Evolutionary conservation across 257 asterid genomes (phyloP).

Genomic region (Plantago major): DNA sequence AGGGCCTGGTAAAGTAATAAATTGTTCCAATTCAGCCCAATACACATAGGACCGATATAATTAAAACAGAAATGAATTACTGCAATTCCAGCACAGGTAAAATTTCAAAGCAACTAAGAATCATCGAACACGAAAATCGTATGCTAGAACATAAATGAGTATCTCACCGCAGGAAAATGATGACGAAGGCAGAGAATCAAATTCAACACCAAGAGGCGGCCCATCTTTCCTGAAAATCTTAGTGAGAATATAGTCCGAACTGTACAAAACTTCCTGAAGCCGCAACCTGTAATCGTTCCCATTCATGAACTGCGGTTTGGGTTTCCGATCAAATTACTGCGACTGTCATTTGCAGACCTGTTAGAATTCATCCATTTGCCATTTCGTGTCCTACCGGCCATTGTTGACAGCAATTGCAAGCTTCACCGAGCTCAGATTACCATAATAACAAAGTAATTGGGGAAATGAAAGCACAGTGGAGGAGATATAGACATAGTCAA

Average conservation of each 20-base stretch:
- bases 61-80: too few relatives aligned
- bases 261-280: constrained; percentile 70
- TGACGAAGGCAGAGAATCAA: constrained; percentile 60
- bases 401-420: not conserved
- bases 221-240: constrained; percentile 86
- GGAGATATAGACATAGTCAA: constrained; percentile 3
- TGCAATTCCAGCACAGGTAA: not conserved
- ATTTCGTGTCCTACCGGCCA: constrained; percentile 1
- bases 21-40: too few relatives aligned
- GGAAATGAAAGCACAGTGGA: not conserved
- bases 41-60: too few relatives aligned
- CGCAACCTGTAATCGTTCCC: constrained; percentile 55
- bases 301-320: constrained; percentile 41
- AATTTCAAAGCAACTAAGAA: not conserved
- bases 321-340: constrained; percentile 18
- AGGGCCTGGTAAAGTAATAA: too few relatives aligned
- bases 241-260: constrained; percentile 55
- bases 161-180: constrained; percentile 35
- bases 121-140: not conserved
- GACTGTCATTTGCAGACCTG: not conserved
- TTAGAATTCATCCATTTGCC: not conserved
- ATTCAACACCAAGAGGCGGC: constrained; percentile 71
- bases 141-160: not conserved
- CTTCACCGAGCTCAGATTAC: not conserved
- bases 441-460: not conserved